A percentile compares a stretch with the other conserved stretches of the same genome.
Evolutionary conservation across 129 eudicot species (phyloP).

Genomic region (Scalesia atractyloides): DNA sequence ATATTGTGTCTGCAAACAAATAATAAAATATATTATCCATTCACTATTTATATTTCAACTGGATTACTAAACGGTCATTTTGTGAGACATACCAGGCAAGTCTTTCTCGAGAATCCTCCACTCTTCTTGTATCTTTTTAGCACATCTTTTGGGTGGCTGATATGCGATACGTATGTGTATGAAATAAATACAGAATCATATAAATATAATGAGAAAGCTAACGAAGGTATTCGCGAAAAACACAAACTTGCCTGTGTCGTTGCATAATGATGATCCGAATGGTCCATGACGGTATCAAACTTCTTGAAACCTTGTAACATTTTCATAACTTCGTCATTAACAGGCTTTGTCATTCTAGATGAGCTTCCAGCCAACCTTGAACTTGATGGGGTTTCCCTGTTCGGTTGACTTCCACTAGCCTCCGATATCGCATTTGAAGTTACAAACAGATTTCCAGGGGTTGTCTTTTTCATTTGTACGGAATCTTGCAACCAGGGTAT

Average conservation of each 20-base stretch:
- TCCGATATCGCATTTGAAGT: background rate
- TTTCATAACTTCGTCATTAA: constrained; percentile 43
- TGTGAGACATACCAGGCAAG: constrained; percentile 65
- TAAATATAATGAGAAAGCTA: background rate
- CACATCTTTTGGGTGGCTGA: constrained; percentile 72
- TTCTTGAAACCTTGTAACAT: constrained; percentile 53
- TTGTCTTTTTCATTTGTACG: background rate
- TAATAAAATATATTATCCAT: background rate
- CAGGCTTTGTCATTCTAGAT: constrained; percentile 23
- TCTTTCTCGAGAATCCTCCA: constrained; percentile 87
- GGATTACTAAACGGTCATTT: background rate
- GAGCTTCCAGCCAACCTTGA: constrained; percentile 22
- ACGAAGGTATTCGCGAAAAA: background rate
- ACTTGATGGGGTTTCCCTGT: constrained; percentile 14
- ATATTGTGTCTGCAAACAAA: constrained; percentile 56
- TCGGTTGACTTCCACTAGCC: background rate
- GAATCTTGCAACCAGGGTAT: constrained; percentile 59
- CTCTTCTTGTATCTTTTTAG: constrained; percentile 78
- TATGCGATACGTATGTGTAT: constrained; percentile 6
- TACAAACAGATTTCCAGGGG: background rate
- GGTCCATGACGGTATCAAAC: constrained; percentile 77
- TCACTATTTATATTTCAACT: background rate
- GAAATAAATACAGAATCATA: background rate
- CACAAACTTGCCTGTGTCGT: constrained; percentile 47
- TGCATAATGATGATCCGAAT: constrained; percentile 59